Evolutionary conservation across 805 yeast genomes (phyloP), one percentile per base, ranked within the genome.

Genomic region (Kregervanrija fluxuum): DNA sequence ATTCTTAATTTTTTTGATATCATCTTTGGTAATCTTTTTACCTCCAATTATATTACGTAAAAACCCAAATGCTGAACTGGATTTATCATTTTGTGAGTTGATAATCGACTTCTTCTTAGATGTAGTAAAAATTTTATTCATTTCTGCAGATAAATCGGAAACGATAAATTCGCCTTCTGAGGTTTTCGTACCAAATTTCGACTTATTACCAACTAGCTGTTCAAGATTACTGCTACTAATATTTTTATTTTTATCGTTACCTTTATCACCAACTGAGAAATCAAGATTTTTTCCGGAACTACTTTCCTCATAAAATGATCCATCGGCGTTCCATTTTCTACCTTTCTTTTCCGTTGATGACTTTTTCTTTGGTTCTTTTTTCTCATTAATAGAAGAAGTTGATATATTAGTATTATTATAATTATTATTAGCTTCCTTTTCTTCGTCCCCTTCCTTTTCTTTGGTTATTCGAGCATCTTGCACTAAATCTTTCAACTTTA

Each of bases 311-410:
- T 69, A 70, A 41, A 67, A 70, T 31, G 65, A 52, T 6, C 89
- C 90, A 54, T 80, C 83, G 30, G 74, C 75, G 22, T 75, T 81
- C 87, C 87, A 82, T 55, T 73, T 79, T 55, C 91, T 71, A 31
- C 68, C 63, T 57, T 68, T 70, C 57, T 78, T 76, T 11, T 52
- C 46, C 22, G 38, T 38, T 10, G 35, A 48, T 5, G 50, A 42
- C 8, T 43, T 33, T 37, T 36, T 48, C 39, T 38, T 54, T 47
- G 45, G 49, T 47, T 49, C 51, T 33, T 39, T 43, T 37, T 48
- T 47, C 11, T 33, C 42, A 6, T 34, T 30, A 8, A 22, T 22
- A 22, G 28, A 22, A 22, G 28, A 22, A 6, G 28, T 22, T 22
- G 28, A 22, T 22, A 22, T 22, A 6, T 22, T 22, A 22, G 28